Percentiles rank a stretch among this genome's conserved stretches.
Conservation (phyloP, 441 rosid species). For the Mallotus repandus region DNA sequence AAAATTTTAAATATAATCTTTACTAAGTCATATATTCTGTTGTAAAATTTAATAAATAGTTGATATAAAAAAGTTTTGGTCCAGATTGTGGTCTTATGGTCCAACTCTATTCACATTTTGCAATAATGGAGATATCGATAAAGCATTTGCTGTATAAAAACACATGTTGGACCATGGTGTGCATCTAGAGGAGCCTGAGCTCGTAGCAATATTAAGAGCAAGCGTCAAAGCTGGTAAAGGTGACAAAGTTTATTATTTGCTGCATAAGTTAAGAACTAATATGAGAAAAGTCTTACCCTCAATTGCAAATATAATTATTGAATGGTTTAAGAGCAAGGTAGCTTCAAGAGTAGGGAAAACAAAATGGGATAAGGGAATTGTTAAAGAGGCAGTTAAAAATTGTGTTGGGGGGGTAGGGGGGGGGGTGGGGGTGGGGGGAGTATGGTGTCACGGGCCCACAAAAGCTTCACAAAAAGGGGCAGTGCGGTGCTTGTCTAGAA, state of each 20-base stretch:
- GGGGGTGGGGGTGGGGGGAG: conserved; percentile 72
- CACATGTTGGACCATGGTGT: conserved; percentile 68
- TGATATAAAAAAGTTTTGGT: too few relatives aligned
- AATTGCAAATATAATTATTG: conserved; percentile 42
- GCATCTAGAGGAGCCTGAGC: conserved; percentile 59
- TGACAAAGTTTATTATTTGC: too few relatives aligned
- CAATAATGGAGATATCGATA: conserved; percentile 38
- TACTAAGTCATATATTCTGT: too few relatives aligned
- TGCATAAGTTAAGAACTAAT: too few relatives aligned
- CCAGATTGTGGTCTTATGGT: conserved; percentile 58
- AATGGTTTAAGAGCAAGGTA: conserved; percentile 53
- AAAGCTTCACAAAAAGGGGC: too few relatives aligned
- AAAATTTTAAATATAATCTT: too few relatives aligned
- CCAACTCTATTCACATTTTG: too few relatives aligned
- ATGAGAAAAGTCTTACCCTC: conserved; percentile 50
- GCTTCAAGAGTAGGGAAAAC: conserved; percentile 56
- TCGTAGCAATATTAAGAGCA: conserved; percentile 55
- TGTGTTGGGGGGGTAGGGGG: conserved; percentile 78
- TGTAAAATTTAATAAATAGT: too few relatives aligned
- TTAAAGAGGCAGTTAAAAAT: conserved; percentile 42
- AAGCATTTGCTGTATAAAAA: conserved; percentile 56
- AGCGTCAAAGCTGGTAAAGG: too few relatives aligned
- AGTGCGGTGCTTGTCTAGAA: too few relatives aligned
- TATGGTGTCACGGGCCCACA: too few relatives aligned
- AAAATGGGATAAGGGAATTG: conserved; percentile 35